Conservation (phyloP, 306 rosid genomes). For the Rubus idaeus region DNA sequence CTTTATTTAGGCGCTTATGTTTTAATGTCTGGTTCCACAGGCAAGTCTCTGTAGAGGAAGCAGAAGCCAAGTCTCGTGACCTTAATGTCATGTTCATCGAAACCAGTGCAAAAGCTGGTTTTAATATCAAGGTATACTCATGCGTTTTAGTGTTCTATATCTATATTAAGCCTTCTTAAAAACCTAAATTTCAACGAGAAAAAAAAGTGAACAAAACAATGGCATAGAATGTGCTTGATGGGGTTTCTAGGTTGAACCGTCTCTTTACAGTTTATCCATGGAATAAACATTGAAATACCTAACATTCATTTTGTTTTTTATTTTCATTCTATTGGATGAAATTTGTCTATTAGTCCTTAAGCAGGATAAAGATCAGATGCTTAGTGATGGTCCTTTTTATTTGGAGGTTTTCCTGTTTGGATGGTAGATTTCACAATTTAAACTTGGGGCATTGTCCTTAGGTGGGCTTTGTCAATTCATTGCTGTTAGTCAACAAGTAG, state of each 20-base stretch:
- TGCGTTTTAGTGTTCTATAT: background rate
- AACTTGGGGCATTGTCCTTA: background rate
- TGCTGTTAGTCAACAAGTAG: background rate
- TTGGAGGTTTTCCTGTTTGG: background rate
- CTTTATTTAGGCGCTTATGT: conserved; percentile 6
- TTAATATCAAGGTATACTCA: conserved; percentile 69
- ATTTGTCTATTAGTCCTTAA: background rate
- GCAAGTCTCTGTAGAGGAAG: conserved; percentile 94
- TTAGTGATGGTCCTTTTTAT: background rate
- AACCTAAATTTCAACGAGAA: background rate
- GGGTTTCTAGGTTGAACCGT: background rate
- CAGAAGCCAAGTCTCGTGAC: conserved; percentile 74
- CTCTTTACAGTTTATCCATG: background rate
- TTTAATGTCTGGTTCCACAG: conserved; percentile 35
- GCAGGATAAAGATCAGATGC: background rate
- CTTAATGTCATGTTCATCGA: conserved; percentile 84
- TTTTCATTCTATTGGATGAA: background rate
- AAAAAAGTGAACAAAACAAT: background rate
- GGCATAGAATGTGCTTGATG: background rate
- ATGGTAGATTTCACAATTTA: background rate
- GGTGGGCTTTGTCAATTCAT: background rate
- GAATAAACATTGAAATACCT: background rate
- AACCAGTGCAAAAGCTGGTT: conserved; percentile 93
- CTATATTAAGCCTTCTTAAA: background rate
- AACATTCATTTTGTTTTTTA: background rate